Conservation (phyloP, 306 rosid genomes). For the Prunus mume region DNA sequence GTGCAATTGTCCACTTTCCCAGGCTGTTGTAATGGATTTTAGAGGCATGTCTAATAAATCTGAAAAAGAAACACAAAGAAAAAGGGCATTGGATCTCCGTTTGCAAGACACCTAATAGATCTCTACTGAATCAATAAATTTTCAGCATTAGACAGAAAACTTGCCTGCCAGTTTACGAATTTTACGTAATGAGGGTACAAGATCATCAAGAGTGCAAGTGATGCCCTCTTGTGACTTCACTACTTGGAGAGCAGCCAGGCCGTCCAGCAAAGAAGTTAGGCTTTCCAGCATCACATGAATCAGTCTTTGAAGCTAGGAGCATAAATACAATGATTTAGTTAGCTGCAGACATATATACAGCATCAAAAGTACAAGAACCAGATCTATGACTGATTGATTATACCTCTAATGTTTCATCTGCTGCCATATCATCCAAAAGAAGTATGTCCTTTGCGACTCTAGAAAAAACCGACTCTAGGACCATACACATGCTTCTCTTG, state of each 20-base stretch:
- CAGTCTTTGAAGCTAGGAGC: slow-evolving; percentile 71
- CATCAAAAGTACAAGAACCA: slow-evolving; percentile 11
- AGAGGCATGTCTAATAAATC: slow-evolving; percentile 90
- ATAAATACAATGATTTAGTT: slow-evolving; percentile 27
- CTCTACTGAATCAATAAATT: slow-evolving; percentile 7
- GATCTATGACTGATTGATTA: neutral
- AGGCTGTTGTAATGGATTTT: slow-evolving; percentile 68
- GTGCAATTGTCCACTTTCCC: slow-evolving; percentile 72
- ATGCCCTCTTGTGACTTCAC: slow-evolving; percentile 50
- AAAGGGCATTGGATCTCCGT: slow-evolving; percentile 12
- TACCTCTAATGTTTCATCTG: slow-evolving; percentile 93
- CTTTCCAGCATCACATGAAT: slow-evolving; percentile 71
- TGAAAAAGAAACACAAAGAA: slow-evolving; percentile 24
- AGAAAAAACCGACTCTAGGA: slow-evolving; percentile 80
- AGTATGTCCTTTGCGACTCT: slow-evolving; percentile 73
- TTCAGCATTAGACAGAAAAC: slow-evolving; percentile 18
- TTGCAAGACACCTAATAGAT: neutral
- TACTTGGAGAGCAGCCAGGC: slow-evolving; percentile 40
- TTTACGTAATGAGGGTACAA: slow-evolving; percentile 70
- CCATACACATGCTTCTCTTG: slow-evolving; percentile 72
- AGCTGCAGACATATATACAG: slow-evolving; percentile 7
- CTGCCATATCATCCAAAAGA: slow-evolving; percentile 90
- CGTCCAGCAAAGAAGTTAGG: slow-evolving; percentile 58
- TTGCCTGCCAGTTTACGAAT: slow-evolving; percentile 86
- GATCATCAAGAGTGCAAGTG: slow-evolving; percentile 45